These are phyloP conservation scores for Trifolium pratense DNA, from an alignment of 306 rosid genomes.

Conservation along the genomic window DNA sequence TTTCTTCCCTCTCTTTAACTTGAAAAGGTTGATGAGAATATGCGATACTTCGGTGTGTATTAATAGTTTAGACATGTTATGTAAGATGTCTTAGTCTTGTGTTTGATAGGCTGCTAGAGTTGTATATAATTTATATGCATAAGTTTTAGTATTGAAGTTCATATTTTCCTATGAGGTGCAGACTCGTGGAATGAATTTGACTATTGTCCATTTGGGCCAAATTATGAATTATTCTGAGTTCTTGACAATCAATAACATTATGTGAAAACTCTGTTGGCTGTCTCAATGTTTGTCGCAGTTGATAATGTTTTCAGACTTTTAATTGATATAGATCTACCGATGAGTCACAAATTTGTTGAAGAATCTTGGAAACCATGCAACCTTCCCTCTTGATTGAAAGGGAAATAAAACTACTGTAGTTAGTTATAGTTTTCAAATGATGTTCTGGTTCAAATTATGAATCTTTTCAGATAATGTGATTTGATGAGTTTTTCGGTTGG, in stretches of 20 bases:
- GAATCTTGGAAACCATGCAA: not conserved
- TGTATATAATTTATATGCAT: too few species aligned
- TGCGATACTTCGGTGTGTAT: too few species aligned
- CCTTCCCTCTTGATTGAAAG: not conserved
- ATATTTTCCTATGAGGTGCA: too few species aligned
- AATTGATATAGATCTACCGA: slow-evolving; percentile 8
- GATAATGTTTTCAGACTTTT: not conserved
- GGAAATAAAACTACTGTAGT: not conserved
- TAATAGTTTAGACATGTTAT: not conserved
- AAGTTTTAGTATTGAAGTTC: too few species aligned
- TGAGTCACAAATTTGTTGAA: not conserved
- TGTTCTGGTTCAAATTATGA: slow-evolving; percentile 1
- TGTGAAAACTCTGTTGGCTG: not conserved
- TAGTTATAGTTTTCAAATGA: slow-evolving; percentile 5
- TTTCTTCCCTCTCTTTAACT: too few species aligned
- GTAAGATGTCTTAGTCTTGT: too few species aligned
- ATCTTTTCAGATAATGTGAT: not conserved
- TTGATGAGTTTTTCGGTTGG: slow-evolving; percentile 6
- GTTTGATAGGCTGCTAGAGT: too few species aligned
- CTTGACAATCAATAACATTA: slow-evolving; percentile 2
- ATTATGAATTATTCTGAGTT: slow-evolving; percentile 14
- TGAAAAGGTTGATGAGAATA: too few species aligned
- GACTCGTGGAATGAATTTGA: not conserved
- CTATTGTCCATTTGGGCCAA: not conserved
- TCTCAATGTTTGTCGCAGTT: not conserved